These are phyloP conservation scores for Blastocystis sp. DNA, from an alignment of 352 stramenopile species.

Conservation along the genomic window DNA sequence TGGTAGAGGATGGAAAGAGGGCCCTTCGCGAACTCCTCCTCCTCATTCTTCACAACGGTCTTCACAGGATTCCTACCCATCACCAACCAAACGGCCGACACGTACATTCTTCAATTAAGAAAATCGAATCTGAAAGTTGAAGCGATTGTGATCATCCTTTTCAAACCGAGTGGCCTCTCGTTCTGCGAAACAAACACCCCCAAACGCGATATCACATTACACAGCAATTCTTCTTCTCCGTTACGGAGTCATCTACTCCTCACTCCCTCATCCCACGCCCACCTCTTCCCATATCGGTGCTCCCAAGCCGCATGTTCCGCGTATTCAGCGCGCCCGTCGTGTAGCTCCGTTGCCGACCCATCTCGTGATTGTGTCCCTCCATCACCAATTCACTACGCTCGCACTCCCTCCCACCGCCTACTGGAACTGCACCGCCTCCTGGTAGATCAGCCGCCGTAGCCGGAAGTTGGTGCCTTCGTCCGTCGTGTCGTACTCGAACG, in stretches of 20 bases:
- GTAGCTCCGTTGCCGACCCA: conserved; percentile 21
- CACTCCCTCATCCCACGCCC: neutral
- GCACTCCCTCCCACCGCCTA: neutral
- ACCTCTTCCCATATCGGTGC: neutral
- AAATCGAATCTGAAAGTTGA: conserved; percentile 4
- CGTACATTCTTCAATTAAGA: neutral
- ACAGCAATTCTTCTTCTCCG: conserved; percentile 63
- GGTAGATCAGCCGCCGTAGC: conserved; percentile 36
- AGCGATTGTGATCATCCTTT: neutral
- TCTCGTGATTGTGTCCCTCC: neutral
- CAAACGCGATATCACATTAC: conserved; percentile 26
- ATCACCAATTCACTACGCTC: neutral
- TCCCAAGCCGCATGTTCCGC: neutral
- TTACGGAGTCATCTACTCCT: neutral
- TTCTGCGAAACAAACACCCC: neutral
- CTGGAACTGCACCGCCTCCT: conserved; percentile 56
- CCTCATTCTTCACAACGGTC: conserved; percentile 71
- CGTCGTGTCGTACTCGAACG: conserved; percentile 58
- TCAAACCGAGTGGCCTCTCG: neutral
- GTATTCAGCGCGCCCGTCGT: conserved; percentile 6
- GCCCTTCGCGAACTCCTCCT: conserved; percentile 90
- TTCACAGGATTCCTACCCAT: conserved; percentile 53
- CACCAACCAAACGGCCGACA: neutral
- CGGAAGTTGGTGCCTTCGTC: conserved; percentile 36
- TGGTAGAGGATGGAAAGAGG: conserved; percentile 94